phyloP scores from a whole-genome alignment of 2,329 filamentous ascomycete species.

The Elsinoe perseae region DNA sequence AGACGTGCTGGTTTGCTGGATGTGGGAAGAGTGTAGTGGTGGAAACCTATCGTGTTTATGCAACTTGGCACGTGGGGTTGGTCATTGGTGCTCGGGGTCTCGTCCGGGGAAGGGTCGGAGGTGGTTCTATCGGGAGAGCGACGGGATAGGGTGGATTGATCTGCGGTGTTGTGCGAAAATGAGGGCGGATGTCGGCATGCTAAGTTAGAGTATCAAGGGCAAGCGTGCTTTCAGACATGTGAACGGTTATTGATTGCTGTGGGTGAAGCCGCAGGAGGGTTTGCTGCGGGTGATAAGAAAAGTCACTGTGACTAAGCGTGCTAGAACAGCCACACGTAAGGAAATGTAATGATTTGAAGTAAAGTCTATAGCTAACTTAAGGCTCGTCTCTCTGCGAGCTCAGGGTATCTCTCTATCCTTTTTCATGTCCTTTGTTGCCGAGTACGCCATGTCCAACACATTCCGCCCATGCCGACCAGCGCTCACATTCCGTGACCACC shows the following conservation, averaged over 20 bases:
- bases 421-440: conserved; percentile 8
- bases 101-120: neutral
- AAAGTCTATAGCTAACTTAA: neutral
- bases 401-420: conserved; percentile 11
- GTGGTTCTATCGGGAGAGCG: neutral
- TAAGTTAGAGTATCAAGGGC: neutral
- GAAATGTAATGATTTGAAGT: neutral
- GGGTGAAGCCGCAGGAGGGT: neutral
- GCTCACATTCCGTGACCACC: conserved; percentile 2
- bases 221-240: too few relatives aligned
- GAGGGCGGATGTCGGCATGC: neutral
- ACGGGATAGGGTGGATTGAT: neutral
- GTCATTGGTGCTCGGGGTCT: neutral
- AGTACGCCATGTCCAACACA: neutral
- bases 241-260: neutral
- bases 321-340: neutral
- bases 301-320: neutral
- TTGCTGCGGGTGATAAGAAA: neutral
- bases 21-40: neutral
- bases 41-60: neutral
- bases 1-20: neutral
- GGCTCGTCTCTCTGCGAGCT: neutral
- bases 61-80: conserved; percentile 1
- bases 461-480: neutral
- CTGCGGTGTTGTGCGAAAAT: neutral